Base-by-base conservation (phyloP, 1,139 yeast genomes). In the Saccharomyces hybrid region DNA sequence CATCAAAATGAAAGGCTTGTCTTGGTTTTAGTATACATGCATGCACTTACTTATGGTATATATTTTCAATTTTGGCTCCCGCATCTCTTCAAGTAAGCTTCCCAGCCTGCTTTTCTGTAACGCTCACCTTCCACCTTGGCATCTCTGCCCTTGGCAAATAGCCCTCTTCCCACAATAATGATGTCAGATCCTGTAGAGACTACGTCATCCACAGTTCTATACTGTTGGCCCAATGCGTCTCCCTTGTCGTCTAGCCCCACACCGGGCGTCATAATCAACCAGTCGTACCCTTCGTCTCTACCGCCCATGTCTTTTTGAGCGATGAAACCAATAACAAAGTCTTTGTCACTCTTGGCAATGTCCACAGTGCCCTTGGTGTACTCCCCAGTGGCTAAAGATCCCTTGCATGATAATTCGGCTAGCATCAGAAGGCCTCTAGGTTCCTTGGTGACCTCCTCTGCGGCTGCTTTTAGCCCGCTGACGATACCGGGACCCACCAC, bases 201-300 rank as follows among this genome's bases (percentile, higher is more conserved):
- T 29, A 90, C 99, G 58, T 88, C 88, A 62, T 82, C 83, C 2
- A 93, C 99, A 6, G 96, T 83, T 70, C 99, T 80, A 72, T 95
- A 95, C 72, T 93, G 99, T 73, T 95, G 99, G 24, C 99, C 99
- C 59, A 93, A 78, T 1, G 84, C 83, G 70, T 93, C 99, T n/a
- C 98, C 98, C 71, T 86, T 93, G 67, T 91, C 98, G 68, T 91
- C 99, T 57, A 95, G 78, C 1, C 98, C 98, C 49, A 95, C 99
- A 57, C 99, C 99, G 0, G 99, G 99, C 1, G 99, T 93, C 91
- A 95, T 83, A 55, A 90, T 81, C 53, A 95, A 74, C 96, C 97
- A 95, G 72, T 93, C 99, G 65, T 86, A 90, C 0, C 90, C 93
- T 67, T 84, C 91, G 3, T 82, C 86, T 52, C 78, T 74, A 14